Evolutionary conservation across 2,329 filamentous ascomycete species (phyloP).

Genomic region (Phyllachora maydis): DNA sequence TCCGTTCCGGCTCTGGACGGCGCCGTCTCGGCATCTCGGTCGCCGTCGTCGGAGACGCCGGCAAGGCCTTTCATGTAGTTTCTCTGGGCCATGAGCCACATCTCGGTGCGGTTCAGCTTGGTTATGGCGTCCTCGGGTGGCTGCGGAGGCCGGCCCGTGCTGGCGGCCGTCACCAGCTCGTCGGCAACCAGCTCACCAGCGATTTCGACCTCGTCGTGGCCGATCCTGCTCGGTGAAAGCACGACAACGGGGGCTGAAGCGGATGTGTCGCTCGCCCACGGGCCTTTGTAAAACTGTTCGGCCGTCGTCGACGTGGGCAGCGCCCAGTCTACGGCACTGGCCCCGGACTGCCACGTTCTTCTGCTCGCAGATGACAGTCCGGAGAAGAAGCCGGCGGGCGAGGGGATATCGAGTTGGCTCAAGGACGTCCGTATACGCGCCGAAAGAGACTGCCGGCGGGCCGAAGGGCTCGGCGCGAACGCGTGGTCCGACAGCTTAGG

Average conservation of each 20-base stretch:
- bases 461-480: slow-evolving; percentile 17
- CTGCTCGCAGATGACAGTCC: slow-evolving; percentile 57
- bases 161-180: too few species aligned
- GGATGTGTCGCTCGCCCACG: slow-evolving; percentile 40
- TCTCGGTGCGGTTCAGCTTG: slow-evolving; percentile 67
- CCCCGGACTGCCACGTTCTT: slow-evolving; percentile 56
- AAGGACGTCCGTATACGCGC: too few species aligned
- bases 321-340: slow-evolving; percentile 26
- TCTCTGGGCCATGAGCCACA: slow-evolving; percentile 72
- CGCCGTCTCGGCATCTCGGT: slow-evolving; percentile 7
- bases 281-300: slow-evolving; percentile 73
- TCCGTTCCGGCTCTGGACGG: slow-evolving; percentile 1
- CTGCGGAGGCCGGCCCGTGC: too few species aligned
- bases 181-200: too few species aligned
- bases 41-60: slow-evolving; percentile 24
- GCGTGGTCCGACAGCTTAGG: slow-evolving; percentile 16
- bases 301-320: slow-evolving; percentile 78
- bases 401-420: slow-evolving; percentile 71
- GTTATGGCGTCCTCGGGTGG: slow-evolving; percentile 48
- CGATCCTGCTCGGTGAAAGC: too few species aligned
- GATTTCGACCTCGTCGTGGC: too few species aligned
- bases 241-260: too few species aligned
- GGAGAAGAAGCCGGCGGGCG: slow-evolving; percentile 80
- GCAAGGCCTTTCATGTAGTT: slow-evolving; percentile 52
- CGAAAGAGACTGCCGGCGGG: slow-evolving; percentile 38